Base-by-base conservation (phyloP, 805 yeast species). In the Citeromyces nyonsensis region DNA sequence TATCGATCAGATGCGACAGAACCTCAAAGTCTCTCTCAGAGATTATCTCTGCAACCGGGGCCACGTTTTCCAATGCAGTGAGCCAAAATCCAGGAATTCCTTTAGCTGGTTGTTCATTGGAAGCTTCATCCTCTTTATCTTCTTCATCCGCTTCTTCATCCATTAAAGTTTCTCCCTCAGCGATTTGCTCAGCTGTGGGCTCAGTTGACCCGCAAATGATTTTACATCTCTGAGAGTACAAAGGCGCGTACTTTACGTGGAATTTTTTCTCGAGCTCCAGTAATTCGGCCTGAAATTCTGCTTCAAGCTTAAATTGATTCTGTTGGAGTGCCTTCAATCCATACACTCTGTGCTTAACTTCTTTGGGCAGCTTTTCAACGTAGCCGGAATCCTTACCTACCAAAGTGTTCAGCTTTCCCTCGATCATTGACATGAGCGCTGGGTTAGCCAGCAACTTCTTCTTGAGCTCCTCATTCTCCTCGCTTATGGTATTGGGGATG, bases 21-120 rank as follows among this genome's bases (percentile, higher is more conserved):
- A 85, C 88, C 48, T 82, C 95, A 32, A 78, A 69, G 55, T 91
- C 98, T 48, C 94, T 72, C 35, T 84, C 95, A 29, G 91, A 73
- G 44, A 91, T 81, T 41, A 83, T 73, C 39, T 85, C 93, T 24
- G 84, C 69, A 31, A 86, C 72, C 20, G 81, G 73, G 20, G 74
- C 71, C 44, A 91, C 63, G 58, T 86, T 91, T 54, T 80, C 88
- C 56, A 91, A 62, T 5, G 97, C 94, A 12, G 97, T 91, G 46
- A 88, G 66, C 98, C 98, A 91, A 65, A 91, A 91, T 31, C 80
- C 74, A 36, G 98, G 97, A 43, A 91, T 71, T 40, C 98, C 98
- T 39, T 18, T 18, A 5, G 22, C 22, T 63, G 63, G 32, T 62
- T 56, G 13, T 54, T 61, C 48, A n/a, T 40, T 47, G 8, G 40